Base-by-base conservation (phyloP, 495 filamentous ascomycete species). In the Podospora comata region DNA sequence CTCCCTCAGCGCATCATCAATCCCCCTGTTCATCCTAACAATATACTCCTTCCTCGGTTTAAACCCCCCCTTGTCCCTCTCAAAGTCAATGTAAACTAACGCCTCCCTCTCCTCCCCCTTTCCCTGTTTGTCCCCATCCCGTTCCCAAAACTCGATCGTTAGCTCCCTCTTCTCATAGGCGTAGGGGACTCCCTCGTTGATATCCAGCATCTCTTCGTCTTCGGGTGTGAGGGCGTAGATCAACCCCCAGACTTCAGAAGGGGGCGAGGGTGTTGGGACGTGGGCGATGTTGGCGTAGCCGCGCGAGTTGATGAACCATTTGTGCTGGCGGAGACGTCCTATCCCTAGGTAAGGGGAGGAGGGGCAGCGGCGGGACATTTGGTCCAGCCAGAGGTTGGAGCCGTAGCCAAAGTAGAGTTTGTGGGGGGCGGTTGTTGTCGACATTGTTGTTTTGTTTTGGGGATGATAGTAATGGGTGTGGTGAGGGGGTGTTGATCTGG, bases 261-360 rank as follows among this genome's bases (percentile, higher is more conserved):
- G 5, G 18, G 6, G 48, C 32, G n/a, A 1, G 20, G 19, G n/a
- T 11, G 15, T 66, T 11, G 13, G 3, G 26, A 34, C 28, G 11
- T 28, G 65, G n/a, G 77, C 73, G 19, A 82, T 72, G 70, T 81
- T 83, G 34, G 81, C 81, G 54, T 77, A 80, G 15, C 81, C 79
- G 1, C 80, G 73, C 13, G 69, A 64, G 70, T 82, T 83, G 75
- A 83, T 82, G 62, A 80, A 74, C 81, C 81, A 83, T 1, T 65
- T 68, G 71, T 78, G 81, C 1, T 75, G 75, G 9, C 60, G 55
- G n/a, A 83, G 73, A n/a, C 72, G 70, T 2, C 74, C 80, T 7
- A 82, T 65, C 13, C 80, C 81, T 26, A 75, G 28, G 48, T 76
- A 72, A 6, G 71, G 73, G 9, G 79, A 79, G 23, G 4, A 44